Evolutionary conservation across 108 stramenopile species (phyloP), one percentile per base, ranked within the genome.

Genomic region (Cyclotella sp.): DNA sequence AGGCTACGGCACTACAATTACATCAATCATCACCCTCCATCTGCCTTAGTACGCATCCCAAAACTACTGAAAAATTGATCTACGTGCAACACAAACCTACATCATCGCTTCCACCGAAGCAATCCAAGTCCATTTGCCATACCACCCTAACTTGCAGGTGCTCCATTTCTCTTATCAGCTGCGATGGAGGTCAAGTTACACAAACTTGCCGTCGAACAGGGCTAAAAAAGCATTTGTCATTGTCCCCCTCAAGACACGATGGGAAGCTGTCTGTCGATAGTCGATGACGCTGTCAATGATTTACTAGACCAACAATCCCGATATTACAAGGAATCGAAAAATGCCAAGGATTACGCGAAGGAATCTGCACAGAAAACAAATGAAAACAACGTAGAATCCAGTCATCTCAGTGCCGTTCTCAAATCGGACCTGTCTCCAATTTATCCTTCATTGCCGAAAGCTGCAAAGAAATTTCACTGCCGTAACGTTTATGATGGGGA

Each of bases 401-500:
- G 46, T 40, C 45, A 75, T 54, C 18, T 57, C 9, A 63, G n/a
- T 59, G 47, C 62, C 9, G 63, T 81, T 44, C 62, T 81, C 22
- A 63, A 70, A 41, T 84, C 81, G 42, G 71, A 71, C 1, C 60
- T 72, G 26, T 72, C 81, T 72, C 81, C 89, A 14, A 71, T 83
- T 57, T 88, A 93, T 70, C 61, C 72, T 12, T 67, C 70, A 5
- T 58, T 93, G 7, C 92, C 92, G 34, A 47, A 60, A 18, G 81
- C 74, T 55, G 89, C 88, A 27, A 72, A 87, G 62, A 81, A 84
- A 79, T 66, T 64, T 71, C 63, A 66, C 15, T 89, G 89, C 16
- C 70, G 78, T 13, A 87, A 83, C 77, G 92, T 93, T 12, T 93
- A 93, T 57, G 92, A 93, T 65, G 92, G 92, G 24, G 92, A 93